phyloP scores from a whole-genome alignment of 129 eudicot species.

The Pseudognaphalium luteoalbum region DNA sequence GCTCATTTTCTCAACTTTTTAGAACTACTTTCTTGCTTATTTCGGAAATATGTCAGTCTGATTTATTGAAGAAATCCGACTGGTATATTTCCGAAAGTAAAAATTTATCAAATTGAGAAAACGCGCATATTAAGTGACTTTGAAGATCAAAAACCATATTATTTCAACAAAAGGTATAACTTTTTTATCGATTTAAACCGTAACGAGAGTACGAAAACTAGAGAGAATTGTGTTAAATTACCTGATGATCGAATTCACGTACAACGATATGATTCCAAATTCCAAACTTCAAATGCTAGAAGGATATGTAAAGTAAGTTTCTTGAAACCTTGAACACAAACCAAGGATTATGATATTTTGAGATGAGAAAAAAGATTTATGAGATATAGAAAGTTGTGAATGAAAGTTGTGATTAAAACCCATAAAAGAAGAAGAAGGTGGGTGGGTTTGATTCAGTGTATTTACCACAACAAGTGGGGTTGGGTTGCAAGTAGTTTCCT shows the following conservation, averaged over 20 bases:
- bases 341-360: neutral
- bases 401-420: constrained; percentile 2
- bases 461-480: constrained; percentile 32
- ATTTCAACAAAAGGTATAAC: neutral
- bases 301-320: neutral
- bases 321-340: neutral
- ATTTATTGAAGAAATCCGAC: neutral
- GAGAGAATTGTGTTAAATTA: neutral
- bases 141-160: neutral
- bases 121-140: neutral
- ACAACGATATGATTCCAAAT: neutral
- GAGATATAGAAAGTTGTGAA: neutral
- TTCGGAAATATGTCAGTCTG: neutral
- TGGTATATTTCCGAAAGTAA: neutral
- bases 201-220: no score
- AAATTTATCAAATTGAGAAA: neutral
- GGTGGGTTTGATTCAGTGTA: constrained; percentile 32
- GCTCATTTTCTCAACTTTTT: neutral
- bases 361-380: constrained; percentile 4
- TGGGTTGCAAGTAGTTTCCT: constrained; percentile 33
- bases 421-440: constrained; percentile 9
- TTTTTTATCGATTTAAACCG: no score
- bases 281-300: neutral
- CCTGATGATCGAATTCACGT: neutral
- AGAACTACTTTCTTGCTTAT: neutral